phyloP scores from a whole-genome alignment of 1,284 basidiomycete genomes.

The Ustilago crameri region DNA sequence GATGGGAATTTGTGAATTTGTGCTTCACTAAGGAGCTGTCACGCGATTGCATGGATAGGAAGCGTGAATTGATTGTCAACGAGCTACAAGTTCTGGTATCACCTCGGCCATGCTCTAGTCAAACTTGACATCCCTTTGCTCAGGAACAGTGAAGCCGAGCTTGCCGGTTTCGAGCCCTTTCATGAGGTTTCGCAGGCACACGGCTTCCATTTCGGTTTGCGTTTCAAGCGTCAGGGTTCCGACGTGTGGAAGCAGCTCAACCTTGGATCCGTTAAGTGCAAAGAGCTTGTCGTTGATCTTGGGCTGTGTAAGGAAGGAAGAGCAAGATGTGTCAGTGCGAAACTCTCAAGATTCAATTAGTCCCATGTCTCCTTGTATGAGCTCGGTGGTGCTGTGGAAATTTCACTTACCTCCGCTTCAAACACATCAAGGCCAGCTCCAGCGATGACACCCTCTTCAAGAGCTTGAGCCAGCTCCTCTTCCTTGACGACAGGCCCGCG shows the following conservation, averaged over 20 bases:
- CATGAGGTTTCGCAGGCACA: constrained; percentile 65
- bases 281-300: constrained; percentile 45
- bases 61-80: too few relatives aligned
- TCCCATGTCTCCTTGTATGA: not conserved
- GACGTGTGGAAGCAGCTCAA: constrained; percentile 58
- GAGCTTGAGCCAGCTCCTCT: constrained; percentile 53
- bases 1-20: too few relatives aligned
- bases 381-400: not conserved
- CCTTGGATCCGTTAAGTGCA: constrained; percentile 46
- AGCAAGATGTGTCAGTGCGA: too few relatives aligned
- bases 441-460: constrained; percentile 49
- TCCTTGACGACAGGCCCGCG: constrained; percentile 71
- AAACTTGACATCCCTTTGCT: constrained; percentile 58
- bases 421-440: constrained; percentile 89
- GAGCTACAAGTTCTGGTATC: too few relatives aligned
- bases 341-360: not conserved
- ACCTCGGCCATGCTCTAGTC: too few relatives aligned
- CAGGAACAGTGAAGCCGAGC: constrained; percentile 62
- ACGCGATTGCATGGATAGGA: too few relatives aligned
- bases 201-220: constrained; percentile 68
- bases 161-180: constrained; percentile 61
- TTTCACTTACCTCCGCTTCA: constrained; percentile 50
- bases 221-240: constrained; percentile 67
- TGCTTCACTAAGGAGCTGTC: too few relatives aligned
- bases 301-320: constrained; percentile 24